phyloP scores from a whole-genome alignment of 768 basidiomycete species.

The Suillus sp. region DNA sequence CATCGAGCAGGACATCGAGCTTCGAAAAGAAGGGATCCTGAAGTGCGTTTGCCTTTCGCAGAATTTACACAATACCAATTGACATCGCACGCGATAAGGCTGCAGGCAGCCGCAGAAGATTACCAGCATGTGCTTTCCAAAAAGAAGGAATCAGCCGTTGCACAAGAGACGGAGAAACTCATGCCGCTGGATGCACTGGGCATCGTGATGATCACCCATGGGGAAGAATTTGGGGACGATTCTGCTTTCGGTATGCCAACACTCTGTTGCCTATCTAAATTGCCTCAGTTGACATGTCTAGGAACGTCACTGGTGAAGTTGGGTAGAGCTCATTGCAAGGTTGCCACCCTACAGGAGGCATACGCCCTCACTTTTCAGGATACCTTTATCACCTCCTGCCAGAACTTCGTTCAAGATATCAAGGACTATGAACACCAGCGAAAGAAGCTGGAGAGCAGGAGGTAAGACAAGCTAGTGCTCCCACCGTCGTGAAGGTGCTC shows the following conservation, averaged over 20 bases:
- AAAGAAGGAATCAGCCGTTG: conserved; percentile 67
- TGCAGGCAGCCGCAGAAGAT: conserved; percentile 68
- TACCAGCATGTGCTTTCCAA: conserved; percentile 75
- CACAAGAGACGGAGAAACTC: conserved; percentile 68
- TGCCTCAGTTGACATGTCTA: conserved; percentile 26
- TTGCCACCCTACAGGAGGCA: conserved; percentile 83
- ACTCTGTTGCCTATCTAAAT: conserved; percentile 13
- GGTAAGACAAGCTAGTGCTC: conserved; percentile 44
- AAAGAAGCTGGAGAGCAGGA: conserved; percentile 86
- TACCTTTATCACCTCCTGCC: conserved; percentile 69
- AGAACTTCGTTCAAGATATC: conserved; percentile 68
- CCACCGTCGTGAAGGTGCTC: background rate
- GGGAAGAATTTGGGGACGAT: conserved; percentile 78
- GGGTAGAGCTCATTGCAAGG: conserved; percentile 83
- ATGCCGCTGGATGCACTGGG: conserved; percentile 79
- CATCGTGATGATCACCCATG: conserved; percentile 84
- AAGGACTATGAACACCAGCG: conserved; percentile 79
- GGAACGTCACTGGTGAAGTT: conserved; percentile 73
- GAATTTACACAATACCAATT: background rate
- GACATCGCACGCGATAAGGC: conserved; percentile 40
- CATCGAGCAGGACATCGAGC: conserved; percentile 82
- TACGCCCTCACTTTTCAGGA: conserved; percentile 74
- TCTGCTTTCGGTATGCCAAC: conserved; percentile 62
- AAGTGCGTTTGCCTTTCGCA: conserved; percentile 47
- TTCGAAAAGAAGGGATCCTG: conserved; percentile 70